Evolutionary conservation across 495 filamentous ascomycete species (phyloP), one percentile per base, ranked within the genome.

Genomic region (Penicillium waksmanii): DNA sequence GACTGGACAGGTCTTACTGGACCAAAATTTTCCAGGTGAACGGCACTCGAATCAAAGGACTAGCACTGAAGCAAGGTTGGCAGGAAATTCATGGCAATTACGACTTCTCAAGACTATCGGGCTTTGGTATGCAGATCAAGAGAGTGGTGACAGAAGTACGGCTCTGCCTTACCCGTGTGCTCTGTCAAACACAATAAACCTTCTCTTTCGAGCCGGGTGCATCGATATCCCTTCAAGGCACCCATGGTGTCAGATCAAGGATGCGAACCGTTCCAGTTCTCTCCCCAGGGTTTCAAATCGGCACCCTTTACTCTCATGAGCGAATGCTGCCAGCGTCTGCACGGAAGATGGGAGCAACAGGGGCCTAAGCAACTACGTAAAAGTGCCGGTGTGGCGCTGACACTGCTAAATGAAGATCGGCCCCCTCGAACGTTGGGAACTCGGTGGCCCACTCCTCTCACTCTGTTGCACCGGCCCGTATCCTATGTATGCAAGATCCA

Each of bases 401-500:
- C 19, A 46, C 25, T 6, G 21, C 19, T 8, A 33, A 33, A 43
- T 50, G 51, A 31, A 55, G 57, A 60, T 60, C 51, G 57, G 18
- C 57, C 53, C 57, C 53, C 27, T 25, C 13, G 42, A 36, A 34
- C 42, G 40, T 59, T 54, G 51, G 35, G 50, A 38, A 25, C 17
- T 55, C 11, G 15, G 36, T 15, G 10, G 33, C 33, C 46, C 46
- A 48, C 46, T n/a, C 43, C 8, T 40, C n/a, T 48, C 19, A 31
- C 44, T 31, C 33, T 21, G 44, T 53, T 60, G 61, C 56, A 12
- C 47, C 56, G 61, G 61, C 48, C 62, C 62, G 53, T 53, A 27
- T 56, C 48, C 19, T 34, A 40, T 34, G 48, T 50, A 57, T 60
- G 61, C 56, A 64, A 59, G 56, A 60, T 60, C 49, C 57, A 57